phyloP scores from a whole-genome alignment of 2,329 filamentous ascomycete genomes.

The Raffaelea ambrosiae region DNA sequence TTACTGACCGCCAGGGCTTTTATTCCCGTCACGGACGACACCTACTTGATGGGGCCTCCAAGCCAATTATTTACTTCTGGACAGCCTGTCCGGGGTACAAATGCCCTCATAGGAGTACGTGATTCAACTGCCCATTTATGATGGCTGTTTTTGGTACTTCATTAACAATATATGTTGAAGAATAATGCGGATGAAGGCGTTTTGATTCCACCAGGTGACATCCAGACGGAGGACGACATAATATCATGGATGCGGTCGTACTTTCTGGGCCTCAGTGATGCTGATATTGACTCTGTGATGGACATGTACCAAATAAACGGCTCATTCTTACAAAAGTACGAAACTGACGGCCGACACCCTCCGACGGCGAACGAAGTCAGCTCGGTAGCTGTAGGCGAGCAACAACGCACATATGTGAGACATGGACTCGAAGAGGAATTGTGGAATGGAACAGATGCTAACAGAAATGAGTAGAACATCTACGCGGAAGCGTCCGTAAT shows the following conservation, averaged over 20 bases:
- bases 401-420: constrained; percentile 32
- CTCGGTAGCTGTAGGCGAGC: constrained; percentile 33
- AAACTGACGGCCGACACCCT: constrained; percentile 22
- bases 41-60: constrained; percentile 21
- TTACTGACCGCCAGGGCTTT: constrained; percentile 19
- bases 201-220: constrained; percentile 32
- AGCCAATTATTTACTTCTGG: constrained; percentile 18
- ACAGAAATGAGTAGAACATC: constrained; percentile 33
- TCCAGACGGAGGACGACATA: constrained; percentile 31
- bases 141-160: too few relatives aligned
- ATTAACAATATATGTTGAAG: too few relatives aligned
- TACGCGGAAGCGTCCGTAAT: constrained; percentile 44
- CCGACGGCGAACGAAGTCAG: constrained; percentile 15
- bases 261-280: constrained; percentile 22
- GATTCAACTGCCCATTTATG: too few relatives aligned
- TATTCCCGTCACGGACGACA: constrained; percentile 25
- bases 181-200: constrained; percentile 43
- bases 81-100: too few relatives aligned
- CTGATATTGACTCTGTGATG: background rate
- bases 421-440: background rate
- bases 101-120: too few relatives aligned
- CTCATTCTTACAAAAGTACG: constrained; percentile 15
- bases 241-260: constrained; percentile 26
- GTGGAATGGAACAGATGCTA: background rate
- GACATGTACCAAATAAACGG: background rate